Conservation (phyloP, 2,329 filamentous ascomycete genomes). For the Aureobasidium mangrovei region DNA sequence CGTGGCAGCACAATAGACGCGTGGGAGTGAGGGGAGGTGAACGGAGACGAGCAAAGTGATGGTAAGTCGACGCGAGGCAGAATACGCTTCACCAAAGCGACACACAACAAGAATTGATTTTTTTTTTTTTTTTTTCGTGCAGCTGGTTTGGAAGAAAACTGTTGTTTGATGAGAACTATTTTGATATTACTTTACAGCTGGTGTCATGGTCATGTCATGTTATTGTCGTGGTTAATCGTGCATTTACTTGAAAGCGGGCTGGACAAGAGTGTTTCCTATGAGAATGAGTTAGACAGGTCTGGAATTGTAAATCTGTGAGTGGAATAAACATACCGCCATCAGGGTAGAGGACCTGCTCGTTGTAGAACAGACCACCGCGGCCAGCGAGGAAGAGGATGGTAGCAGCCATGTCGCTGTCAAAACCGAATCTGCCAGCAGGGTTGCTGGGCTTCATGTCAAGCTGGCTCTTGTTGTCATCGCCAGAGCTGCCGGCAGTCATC, state of each 20-base stretch:
- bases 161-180: neutral
- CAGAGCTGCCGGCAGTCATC: constrained; percentile 41
- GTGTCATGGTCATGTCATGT: neutral
- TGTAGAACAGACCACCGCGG: constrained; percentile 43
- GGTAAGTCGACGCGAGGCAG: neutral
- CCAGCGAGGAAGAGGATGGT: constrained; percentile 45
- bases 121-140: neutral
- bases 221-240: neutral
- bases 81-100: neutral
- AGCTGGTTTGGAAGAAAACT: neutral
- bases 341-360: constrained; percentile 45
- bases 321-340: constrained; percentile 32
- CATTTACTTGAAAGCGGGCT: constrained; percentile 11
- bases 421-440: constrained; percentile 35
- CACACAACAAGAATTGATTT: neutral
- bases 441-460: constrained; percentile 36
- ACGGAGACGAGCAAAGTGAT: neutral
- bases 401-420: constrained; percentile 44
- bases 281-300: neutral
- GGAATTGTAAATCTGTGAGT: neutral
- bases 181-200: neutral
- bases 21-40: too few relatives aligned
- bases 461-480: constrained; percentile 39
- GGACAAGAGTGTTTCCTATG: constrained; percentile 12
- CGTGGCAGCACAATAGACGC: neutral